Conservation (phyloP, 148 eudicot genomes). For the Heliamphora exappendiculata region DNA sequence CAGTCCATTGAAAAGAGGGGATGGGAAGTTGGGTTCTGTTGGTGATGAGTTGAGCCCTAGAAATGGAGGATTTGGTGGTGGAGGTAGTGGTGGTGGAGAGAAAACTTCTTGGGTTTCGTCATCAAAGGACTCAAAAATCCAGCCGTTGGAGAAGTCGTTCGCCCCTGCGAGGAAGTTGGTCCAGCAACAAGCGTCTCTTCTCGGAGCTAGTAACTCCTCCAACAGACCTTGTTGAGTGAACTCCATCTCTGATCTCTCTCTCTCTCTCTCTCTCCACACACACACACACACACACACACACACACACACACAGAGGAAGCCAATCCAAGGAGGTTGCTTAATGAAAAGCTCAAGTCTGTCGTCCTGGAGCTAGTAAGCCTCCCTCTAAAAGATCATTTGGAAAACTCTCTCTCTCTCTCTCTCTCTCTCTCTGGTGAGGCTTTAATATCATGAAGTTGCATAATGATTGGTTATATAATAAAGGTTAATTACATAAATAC, state of each 20-base stretch:
- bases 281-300: no score
- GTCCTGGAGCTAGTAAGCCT: conserved; percentile 12
- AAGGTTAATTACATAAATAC: neutral
- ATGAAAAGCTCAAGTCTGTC: neutral
- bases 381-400: conserved; percentile 15
- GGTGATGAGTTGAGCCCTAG: conserved; percentile 19
- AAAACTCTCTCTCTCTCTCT: conserved; percentile 10
- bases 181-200: conserved; percentile 17
- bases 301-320: neutral
- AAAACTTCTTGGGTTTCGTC: conserved; percentile 18
- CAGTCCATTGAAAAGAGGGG: conserved; percentile 13
- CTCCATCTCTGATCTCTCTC: conserved; percentile 33
- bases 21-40: conserved; percentile 15
- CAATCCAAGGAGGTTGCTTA: neutral
- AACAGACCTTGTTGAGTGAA: conserved; percentile 19
- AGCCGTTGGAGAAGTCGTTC: conserved; percentile 21
- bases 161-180: conserved; percentile 1
- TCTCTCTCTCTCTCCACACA: conserved; percentile 22
- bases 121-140: conserved; percentile 20
- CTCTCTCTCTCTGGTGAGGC: neutral
- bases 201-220: conserved; percentile 28
- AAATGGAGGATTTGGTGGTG: conserved; percentile 16
- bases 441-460: neutral
- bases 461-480: neutral
- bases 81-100: conserved; percentile 10